Conservation (phyloP, 768 basidiomycete genomes). For the Suillus plorans region DNA sequence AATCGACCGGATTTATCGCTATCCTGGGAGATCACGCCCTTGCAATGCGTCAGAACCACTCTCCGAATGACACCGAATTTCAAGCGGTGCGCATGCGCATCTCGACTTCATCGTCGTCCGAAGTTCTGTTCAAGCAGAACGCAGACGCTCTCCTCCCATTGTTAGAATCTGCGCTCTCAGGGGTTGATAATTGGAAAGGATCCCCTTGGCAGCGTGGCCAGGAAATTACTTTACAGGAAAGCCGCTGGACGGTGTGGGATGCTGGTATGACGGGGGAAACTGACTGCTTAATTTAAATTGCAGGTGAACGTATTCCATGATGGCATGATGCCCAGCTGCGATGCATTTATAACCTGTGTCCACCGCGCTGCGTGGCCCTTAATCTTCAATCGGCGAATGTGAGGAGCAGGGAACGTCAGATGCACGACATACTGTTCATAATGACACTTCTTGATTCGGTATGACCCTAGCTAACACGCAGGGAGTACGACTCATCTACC, state of each 20-base stretch:
- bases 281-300: background rate
- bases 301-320: background rate
- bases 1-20: constrained; percentile 20
- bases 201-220: background rate
- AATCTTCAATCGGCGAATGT: background rate
- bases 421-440: background rate
- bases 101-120: background rate
- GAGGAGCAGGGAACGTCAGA: background rate
- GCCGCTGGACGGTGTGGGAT: constrained; percentile 21
- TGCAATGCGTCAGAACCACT: constrained; percentile 9
- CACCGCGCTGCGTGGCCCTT: background rate
- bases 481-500: background rate
- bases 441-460: background rate
- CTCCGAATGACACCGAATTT: background rate
- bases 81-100: constrained; percentile 3
- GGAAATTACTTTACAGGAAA: background rate
- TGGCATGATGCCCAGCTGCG: background rate
- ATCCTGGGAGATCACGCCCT: constrained; percentile 19
- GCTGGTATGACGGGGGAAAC: background rate
- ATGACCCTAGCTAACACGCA: background rate
- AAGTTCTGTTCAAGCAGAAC: background rate
- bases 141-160: background rate
- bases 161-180: background rate
- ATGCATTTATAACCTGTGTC: background rate
- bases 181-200: background rate